phyloP scores from a whole-genome alignment of 805 yeast genomes.

The Myxozyma vanderwaltii region DNA sequence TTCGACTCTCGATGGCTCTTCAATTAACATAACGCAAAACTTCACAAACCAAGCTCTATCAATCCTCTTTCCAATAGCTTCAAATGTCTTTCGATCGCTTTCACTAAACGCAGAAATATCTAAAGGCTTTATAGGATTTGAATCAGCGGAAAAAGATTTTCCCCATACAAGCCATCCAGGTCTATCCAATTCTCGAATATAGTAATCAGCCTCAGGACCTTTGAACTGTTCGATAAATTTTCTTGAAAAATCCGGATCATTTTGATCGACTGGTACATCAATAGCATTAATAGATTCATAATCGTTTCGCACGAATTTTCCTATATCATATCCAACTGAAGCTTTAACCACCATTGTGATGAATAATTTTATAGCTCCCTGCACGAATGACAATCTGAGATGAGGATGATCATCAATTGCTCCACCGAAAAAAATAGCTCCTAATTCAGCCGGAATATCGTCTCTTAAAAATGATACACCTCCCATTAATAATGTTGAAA shows the following conservation, averaged over 20 bases:
- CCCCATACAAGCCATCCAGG: conserved; percentile 82
- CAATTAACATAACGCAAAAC: conserved; percentile 57
- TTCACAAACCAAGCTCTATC: conserved; percentile 60
- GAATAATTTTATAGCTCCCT: conserved; percentile 58
- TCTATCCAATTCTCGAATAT: conserved; percentile 57
- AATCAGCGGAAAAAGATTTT: conserved; percentile 46
- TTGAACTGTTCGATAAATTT: conserved; percentile 56
- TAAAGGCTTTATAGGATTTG: conserved; percentile 27
- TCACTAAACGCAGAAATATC: conserved; percentile 41
- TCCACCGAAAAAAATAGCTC: conserved; percentile 27
- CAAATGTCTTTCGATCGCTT: conserved; percentile 39
- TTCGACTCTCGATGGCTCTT: conserved; percentile 53
- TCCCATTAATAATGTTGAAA: conserved; percentile 10
- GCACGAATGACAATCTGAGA: conserved; percentile 59
- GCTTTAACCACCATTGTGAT: conserved; percentile 52
- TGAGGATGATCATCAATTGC: conserved; percentile 58
- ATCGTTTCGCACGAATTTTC: conserved; percentile 44
- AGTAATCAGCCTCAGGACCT: conserved; percentile 55
- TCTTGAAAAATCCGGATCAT: conserved; percentile 44
- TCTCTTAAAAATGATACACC: conserved; percentile 16
- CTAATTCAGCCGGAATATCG: conserved; percentile 12
- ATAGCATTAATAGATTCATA: conserved; percentile 43
- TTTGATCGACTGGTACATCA: conserved; percentile 50
- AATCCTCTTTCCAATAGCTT: conserved; percentile 49
- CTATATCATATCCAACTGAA: conserved; percentile 51